phyloP scores from a whole-genome alignment of 805 yeast species.

The Starmerella apis region DNA sequence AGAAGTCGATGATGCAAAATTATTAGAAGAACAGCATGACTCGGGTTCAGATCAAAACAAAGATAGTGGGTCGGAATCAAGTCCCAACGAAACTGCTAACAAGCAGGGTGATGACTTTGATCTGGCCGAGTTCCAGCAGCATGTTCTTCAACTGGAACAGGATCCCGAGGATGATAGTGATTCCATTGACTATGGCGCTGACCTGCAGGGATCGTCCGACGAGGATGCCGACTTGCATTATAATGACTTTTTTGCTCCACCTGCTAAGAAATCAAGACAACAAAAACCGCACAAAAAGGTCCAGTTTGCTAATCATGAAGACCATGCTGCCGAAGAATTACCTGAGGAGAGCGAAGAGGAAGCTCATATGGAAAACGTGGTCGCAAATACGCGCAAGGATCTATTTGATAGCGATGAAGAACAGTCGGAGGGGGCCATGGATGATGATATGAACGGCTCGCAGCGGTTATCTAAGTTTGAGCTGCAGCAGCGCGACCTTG shows the following conservation, averaged over 20 bases:
- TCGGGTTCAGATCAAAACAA: conserved; percentile 29
- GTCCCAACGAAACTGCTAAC: background rate
- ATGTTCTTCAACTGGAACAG: conserved; percentile 54
- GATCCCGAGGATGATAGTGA: conserved; percentile 39
- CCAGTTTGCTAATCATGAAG: conserved; percentile 15
- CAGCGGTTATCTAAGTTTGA: conserved; percentile 62
- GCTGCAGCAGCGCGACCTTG: conserved; percentile 66
- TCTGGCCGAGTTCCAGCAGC: conserved; percentile 72
- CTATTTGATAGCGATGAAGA: conserved; percentile 39
- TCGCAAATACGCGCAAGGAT: conserved; percentile 31
- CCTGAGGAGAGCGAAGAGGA: conserved; percentile 13
- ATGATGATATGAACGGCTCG: conserved; percentile 17
- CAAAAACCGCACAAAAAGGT: conserved; percentile 3
- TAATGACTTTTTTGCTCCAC: conserved; percentile 35
- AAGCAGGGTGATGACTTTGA: conserved; percentile 39
- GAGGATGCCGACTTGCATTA: conserved; percentile 34
- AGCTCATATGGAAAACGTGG: conserved; percentile 19
- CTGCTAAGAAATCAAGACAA: conserved; percentile 25
- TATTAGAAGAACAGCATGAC: conserved; percentile 27
- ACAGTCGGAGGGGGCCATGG: conserved; percentile 41
- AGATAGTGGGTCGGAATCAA: conserved; percentile 21
- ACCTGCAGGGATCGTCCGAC: conserved; percentile 39
- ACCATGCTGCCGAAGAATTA: conserved; percentile 3
- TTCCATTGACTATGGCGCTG: conserved; percentile 39
- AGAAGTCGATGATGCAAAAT: conserved; percentile 26